A percentile compares a stretch with the other conserved stretches of the same genome.
Evolutionary conservation across 2,329 filamentous ascomycete genomes (phyloP).

Genomic region (Biscogniauxia mediterranea): DNA sequence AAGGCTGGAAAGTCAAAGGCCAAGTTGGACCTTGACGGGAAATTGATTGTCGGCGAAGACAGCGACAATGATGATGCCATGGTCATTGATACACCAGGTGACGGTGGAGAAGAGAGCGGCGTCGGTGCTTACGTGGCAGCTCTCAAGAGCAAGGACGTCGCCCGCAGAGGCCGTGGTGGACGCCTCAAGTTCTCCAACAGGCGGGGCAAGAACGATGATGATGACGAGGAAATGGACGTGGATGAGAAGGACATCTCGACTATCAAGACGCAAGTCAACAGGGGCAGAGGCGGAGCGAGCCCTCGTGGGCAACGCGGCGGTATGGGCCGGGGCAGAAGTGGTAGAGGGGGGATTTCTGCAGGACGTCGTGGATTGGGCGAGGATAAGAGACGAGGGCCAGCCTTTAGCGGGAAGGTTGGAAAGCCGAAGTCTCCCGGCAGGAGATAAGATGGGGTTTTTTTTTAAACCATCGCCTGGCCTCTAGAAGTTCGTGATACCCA

Average conservation of each 20-base stretch:
- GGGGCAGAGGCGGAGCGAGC: constrained; percentile 24
- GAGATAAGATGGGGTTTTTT: constrained; percentile 19
- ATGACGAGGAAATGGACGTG: constrained; percentile 53
- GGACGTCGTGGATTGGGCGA: constrained; percentile 52
- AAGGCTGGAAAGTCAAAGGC: constrained; percentile 57
- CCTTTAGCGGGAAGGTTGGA: constrained; percentile 38
- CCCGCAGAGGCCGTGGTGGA: constrained; percentile 62
- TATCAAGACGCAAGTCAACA: constrained; percentile 50
- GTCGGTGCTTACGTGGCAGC: constrained; percentile 70
- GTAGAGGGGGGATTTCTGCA: constrained; percentile 39
- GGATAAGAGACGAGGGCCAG: constrained; percentile 45
- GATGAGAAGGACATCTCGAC: constrained; percentile 48
- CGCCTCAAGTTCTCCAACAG: constrained; percentile 72
- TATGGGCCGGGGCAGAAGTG: constrained; percentile 32
- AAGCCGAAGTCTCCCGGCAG: constrained; percentile 38
- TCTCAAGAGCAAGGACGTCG: constrained; percentile 65
- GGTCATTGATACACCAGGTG: constrained; percentile 55
- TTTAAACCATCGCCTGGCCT: neutral
- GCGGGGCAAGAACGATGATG: constrained; percentile 46
- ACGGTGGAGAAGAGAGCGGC: constrained; percentile 47
- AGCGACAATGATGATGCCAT: constrained; percentile 55
- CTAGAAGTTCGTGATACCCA: constrained; percentile 19
- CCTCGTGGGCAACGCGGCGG: constrained; percentile 25
- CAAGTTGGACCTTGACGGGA: constrained; percentile 73
- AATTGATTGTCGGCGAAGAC: constrained; percentile 69